Evolutionary conservation across 1,284 basidiomycete genomes (phyloP), one percentile per base, ranked within the genome.

Genomic region (Cryptococcus sp.): DNA sequence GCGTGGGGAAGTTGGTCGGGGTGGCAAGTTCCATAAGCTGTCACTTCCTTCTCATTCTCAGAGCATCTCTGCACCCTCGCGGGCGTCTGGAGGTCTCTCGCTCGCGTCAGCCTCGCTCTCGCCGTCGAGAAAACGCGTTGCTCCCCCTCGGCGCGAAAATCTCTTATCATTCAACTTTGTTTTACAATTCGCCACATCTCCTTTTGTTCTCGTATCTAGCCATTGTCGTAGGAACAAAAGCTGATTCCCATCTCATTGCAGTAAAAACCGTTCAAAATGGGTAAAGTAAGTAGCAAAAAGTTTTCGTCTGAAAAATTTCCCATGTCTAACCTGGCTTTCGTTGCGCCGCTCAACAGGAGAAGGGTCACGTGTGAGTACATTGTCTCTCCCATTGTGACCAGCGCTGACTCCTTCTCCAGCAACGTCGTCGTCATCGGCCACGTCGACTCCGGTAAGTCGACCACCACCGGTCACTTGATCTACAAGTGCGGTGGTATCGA

Each of bases 401-500:
- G 6, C 31, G 39, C 56, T 49, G 17, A 44, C 57, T 39, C 51
- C 48, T n/a, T 39, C 44, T 40, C 50, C 59, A 69, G 68, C 51
- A 76, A 75, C 76, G 79, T 83, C 76, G 74, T 82, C 91, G 92
- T 95, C 82, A 93, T 94, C 84, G 91, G 92, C 70, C 92, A 95
- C 85, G 91, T 94, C 65, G 71, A 72, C 65, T 75, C 72, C 77
- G 74, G 95, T 75, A 98, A 98, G 86, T 98, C 94, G 69, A 99
- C 95, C 83, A 99, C 95, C 80, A 99, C 96, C 77, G 96, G 96
- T 75, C 96, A 99, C 86, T 86, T 99, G 84, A 99, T 99, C 88
- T 98, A 98, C 92, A 98, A 99, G 89, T 99, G 95, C 82, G 95
- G 95, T 88, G 96, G 96, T 92, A 99, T 99, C 85, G 96, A 99